Evolutionary conservation across 129 eudicot species (phyloP).

Genomic region (Artemisia annua): DNA sequence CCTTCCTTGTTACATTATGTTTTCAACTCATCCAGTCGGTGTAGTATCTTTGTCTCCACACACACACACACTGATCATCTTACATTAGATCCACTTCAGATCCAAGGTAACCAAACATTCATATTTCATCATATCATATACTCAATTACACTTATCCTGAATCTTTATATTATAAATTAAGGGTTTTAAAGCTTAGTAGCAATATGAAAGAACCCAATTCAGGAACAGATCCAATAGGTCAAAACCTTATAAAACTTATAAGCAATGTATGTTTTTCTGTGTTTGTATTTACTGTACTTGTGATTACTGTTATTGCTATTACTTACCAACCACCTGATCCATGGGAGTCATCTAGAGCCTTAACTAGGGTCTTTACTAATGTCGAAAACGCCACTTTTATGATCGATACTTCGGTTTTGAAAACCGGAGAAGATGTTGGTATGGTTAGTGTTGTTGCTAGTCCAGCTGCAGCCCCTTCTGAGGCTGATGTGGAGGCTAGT

Average conservation of each 20-base stretch:
- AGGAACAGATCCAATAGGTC: slow-evolving; percentile 90
- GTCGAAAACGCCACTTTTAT: slow-evolving; percentile 84
- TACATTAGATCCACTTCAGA: slow-evolving; percentile 33
- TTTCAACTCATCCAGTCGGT: slow-evolving; percentile 30
- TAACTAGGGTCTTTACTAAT: slow-evolving; percentile 76
- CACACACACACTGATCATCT: not conserved
- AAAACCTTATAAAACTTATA: slow-evolving; percentile 72
- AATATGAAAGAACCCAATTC: slow-evolving; percentile 70
- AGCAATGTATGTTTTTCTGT: slow-evolving; percentile 98
- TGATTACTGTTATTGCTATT: slow-evolving; percentile 87
- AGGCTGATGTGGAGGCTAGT: slow-evolving; percentile 34
- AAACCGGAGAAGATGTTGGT: slow-evolving; percentile 78
- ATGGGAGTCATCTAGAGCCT: slow-evolving; percentile 90
- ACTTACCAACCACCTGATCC: slow-evolving; percentile 99
- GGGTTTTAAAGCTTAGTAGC: slow-evolving; percentile 21
- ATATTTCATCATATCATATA: slow-evolving; percentile 9
- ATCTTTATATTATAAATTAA: slow-evolving; percentile 2
- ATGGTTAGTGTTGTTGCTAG: slow-evolving; percentile 23
- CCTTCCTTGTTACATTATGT: slow-evolving; percentile 17
- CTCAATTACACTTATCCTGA: slow-evolving; percentile 1
- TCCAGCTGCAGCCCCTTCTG: slow-evolving; percentile 48
- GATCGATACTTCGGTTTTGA: slow-evolving; percentile 70
- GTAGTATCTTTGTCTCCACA: slow-evolving; percentile 25
- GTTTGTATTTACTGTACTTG: slow-evolving; percentile 83
- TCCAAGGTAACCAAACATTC: slow-evolving; percentile 19